These are phyloP conservation scores for Penicillium diatomitis DNA, from an alignment of 495 filamentous ascomycete genomes.

Conservation along the genomic window DNA sequence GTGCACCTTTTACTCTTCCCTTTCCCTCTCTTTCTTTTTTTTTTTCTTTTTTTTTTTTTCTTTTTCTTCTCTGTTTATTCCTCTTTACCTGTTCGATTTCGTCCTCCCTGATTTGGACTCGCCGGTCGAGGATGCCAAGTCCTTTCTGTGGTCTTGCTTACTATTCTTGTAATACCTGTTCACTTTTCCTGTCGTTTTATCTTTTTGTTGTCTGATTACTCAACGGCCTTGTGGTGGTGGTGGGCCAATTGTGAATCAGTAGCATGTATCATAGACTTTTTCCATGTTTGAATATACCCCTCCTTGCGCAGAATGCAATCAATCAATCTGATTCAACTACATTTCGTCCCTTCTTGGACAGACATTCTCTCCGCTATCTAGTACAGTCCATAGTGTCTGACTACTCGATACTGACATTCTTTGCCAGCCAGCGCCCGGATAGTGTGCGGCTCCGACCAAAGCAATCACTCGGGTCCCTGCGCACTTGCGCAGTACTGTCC, in stretches of 20 bases:
- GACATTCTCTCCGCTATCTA: too few species aligned
- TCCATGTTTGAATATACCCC: constrained; percentile 30
- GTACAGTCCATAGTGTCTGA: too few species aligned
- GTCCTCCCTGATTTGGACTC: constrained; percentile 1
- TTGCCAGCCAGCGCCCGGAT: too few species aligned
- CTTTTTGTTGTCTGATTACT: constrained; percentile 8
- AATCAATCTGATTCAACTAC: background rate
- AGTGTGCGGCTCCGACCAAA: too few species aligned
- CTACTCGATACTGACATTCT: too few species aligned
- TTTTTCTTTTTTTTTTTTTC: constrained; percentile 6
- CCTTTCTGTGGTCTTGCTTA: too few species aligned
- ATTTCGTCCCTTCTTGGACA: too few species aligned
- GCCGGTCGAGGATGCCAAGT: too few species aligned
- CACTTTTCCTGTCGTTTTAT: constrained; percentile 9
- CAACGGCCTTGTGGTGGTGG: constrained; percentile 8
- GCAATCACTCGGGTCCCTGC: too few species aligned
- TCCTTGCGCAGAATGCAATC: constrained; percentile 24
- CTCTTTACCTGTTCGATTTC: constrained; percentile 6
- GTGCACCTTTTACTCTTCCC: background rate
- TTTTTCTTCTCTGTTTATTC: constrained; percentile 9
- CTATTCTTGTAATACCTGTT: too few species aligned
- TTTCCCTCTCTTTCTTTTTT: background rate
- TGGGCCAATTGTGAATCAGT: constrained; percentile 24
- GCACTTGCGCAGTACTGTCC: too few species aligned
- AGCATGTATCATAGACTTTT: constrained; percentile 37